Evolutionary conservation across 805 yeast species (phyloP), one percentile per base, ranked within the genome.

Genomic region (Saccharomycopsis javanensis): DNA sequence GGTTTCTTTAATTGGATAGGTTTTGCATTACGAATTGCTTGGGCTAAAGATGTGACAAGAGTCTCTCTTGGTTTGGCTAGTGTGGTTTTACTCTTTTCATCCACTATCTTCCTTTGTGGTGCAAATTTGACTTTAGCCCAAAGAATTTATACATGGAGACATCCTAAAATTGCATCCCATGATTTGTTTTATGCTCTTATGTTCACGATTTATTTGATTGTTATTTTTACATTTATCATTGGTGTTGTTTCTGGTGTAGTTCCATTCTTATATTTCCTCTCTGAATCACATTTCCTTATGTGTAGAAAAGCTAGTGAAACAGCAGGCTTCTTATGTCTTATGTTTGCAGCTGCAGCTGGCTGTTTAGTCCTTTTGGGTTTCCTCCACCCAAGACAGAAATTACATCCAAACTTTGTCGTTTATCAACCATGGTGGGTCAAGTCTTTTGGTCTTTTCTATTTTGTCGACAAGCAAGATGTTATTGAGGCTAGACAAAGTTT

Each of bases 401-500:
- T 80, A 59, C 76, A 75, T 60, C 46, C 37, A 37, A 67, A 71
- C 46, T 73, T 83, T 38, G 75, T 79, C 63, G 81, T 79, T 52
- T 85, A 80, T 67, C 87, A 82, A 66, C 88, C 95, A 37, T 83
- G 84, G 78, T 86, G 94, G 94, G 82, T 86, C 64, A 82, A 82
- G 67, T 76, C 81, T 4, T 84, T 85, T 63, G 65, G 71, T 25
- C 76, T 83, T 16, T 70, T 73, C 53, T 86, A 86, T 68, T 86
- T 75, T 69, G 84, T 83, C 13, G 73, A 75, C 60, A 76, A 75
- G 58, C 75, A 75, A 54, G 81, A 88, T 1, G 72, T 77, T 7
- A 70, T 70, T 56, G 68, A 71, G 51, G 85, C 83, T 13, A 79
- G 72, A 61, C 72, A 68, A 42, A 67, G 78, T 0, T 77, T 78